phyloP scores from a whole-genome alignment of 371 early-diverging fungal genomes.

The Dinochytrium kinnereticum region DNA sequence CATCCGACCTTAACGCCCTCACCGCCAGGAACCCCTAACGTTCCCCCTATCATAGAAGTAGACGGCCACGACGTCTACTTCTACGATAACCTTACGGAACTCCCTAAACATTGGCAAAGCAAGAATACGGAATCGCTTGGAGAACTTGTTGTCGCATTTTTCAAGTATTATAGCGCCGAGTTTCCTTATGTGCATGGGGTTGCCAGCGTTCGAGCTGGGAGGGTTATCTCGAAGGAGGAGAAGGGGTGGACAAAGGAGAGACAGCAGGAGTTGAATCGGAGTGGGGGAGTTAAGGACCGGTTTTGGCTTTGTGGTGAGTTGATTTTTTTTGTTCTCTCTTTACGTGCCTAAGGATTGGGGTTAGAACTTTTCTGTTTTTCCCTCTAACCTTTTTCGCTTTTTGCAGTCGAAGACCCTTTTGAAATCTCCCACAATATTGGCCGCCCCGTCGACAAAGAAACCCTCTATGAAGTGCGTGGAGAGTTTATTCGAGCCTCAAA shows the following conservation, averaged over 20 bases:
- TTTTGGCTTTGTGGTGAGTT: conserved; percentile 46
- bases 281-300: conserved; percentile 38
- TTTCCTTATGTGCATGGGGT: conserved; percentile 45
- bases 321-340: background rate
- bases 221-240: conserved; percentile 44
- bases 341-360: background rate
- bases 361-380: no score
- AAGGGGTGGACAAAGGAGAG: conserved; percentile 49
- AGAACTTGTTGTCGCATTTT: conserved; percentile 44
- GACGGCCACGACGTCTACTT: conserved; percentile 38
- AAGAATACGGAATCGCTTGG: conserved; percentile 40
- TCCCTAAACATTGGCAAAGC: conserved; percentile 32
- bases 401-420: conserved; percentile 48
- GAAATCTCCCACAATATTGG: conserved; percentile 40
- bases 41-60: conserved; percentile 19
- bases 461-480: conserved; percentile 43
- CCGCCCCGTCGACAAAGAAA: conserved; percentile 46
- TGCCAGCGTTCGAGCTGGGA: conserved; percentile 40
- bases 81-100: conserved; percentile 32
- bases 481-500: conserved; percentile 45
- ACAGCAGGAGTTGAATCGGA: conserved; percentile 40
- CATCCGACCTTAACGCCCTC: background rate
- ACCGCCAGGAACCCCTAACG: background rate
- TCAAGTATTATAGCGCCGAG: conserved; percentile 43
- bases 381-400: conserved; percentile 8